Evolutionary conservation across 352 stramenopile species (phyloP), one percentile per base, ranked within the genome.

Genomic region (Phytophthora hybrid): DNA sequence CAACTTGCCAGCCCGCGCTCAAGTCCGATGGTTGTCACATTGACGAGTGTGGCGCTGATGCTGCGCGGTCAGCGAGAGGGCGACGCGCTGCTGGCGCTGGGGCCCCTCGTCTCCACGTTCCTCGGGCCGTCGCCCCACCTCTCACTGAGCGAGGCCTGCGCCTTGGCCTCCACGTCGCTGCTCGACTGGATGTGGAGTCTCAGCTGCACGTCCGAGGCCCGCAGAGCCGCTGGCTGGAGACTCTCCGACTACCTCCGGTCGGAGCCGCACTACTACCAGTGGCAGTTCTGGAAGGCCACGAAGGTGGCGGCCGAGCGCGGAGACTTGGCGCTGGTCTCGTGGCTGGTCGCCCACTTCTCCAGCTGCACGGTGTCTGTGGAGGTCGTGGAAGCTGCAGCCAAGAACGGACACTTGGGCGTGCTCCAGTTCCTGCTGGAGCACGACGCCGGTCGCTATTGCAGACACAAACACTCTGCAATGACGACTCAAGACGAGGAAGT

Each of bases 401-500:
- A 44, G 37, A 44, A 44, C 37, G 37, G 37, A 4, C 37, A 44
- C 37, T 4, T 44, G 10, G 10, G 14, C 10, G 37, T 44, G 19
- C 47, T 59, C 9, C 13, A 59, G 52, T 19, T 59, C 14, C 26
- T 37, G 14, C 26, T 32, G 14, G 23, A 41, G 52, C 29, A 59
- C 3, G 23, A 32, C 13, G 21, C 26, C 18, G 52, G 16, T 10
- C 52, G 52, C 21, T 59, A 16, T 18, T 52, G 56, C 13, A 53
- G 41, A 54, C 47, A 54, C 47, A 29, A 54, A 54, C 47, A 29
- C 47, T 18, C n/a, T 23, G 47, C 47, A 26, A 44, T 44, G 37
- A 14, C 37, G 14, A 14, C 37, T 13, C 3, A 18, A 44, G 37
- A 5, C 10, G 37, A 44, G 37, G 37, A 44, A 16, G 10, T 44